Evolutionary conservation across 306 rosid species (phyloP), one percentile per base, ranked within the genome.

Genomic region (Lablab purpureus): DNA sequence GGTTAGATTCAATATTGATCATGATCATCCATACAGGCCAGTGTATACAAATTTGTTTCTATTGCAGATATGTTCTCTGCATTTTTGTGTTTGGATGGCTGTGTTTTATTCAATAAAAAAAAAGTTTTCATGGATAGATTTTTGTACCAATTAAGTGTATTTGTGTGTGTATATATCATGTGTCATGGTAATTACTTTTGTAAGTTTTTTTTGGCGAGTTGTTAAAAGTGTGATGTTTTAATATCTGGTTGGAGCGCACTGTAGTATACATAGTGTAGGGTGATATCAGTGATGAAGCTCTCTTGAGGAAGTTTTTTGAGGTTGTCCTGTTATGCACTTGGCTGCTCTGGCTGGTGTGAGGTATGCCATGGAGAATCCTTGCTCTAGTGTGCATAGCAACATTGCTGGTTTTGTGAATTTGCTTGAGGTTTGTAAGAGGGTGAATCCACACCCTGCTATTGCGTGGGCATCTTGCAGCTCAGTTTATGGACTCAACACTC

Each of bases 261-360:
- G 99, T 97, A n/a, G 97, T 92, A 58, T 95, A 77, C 90, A 79
- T 95, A 28, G 97, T 95, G 0, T 97, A 95, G 66, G 99, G 99
- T 13, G 99, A 95, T 76, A 95, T 95, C 63, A 95, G 92, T 50
- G 97, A 95, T 87, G 81, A 73, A 23, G 79, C 75, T 10, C 87
- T 95, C 52, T 56, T 95, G 78, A 87, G 73, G 85, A 95, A 91
- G 89, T 95, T 95, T 21, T 95, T 95, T 56, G 99, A 92, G 85
- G 91, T 95, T 51, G 99, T 95, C 49, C 76, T 73, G 99, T 95
- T 22, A 92, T 95, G 99, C 99, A 95, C 75, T 87, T 94, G 85
- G 98, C 98, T 32, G 98, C 98, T 73, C 98, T 92, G 62, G 98
- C 98, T 79, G 98, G 99, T 66, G 99, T 95, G 83, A 92, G 99